These are phyloP conservation scores for Fusarium algeriense DNA, from an alignment of 2,329 filamentous ascomycete species.

Conservation along the genomic window DNA sequence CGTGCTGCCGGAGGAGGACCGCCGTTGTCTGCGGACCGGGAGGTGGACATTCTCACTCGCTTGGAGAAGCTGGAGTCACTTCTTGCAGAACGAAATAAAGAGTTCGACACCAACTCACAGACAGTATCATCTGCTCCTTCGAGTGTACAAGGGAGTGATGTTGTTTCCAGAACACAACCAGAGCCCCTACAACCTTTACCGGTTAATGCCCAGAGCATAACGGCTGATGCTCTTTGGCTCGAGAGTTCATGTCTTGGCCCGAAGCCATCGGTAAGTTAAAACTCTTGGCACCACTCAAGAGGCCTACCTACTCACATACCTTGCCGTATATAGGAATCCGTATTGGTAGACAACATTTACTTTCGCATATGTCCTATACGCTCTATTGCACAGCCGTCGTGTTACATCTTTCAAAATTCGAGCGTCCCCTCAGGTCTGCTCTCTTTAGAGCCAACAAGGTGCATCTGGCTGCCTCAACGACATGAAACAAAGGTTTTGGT, in stretches of 20 bases:
- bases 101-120: constrained; percentile 16
- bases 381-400: constrained; percentile 50
- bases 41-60: constrained; percentile 40
- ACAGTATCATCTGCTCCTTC: constrained; percentile 8
- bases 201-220: constrained; percentile 50
- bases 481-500: constrained; percentile 49
- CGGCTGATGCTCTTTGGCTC: constrained; percentile 52
- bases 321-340: constrained; percentile 43
- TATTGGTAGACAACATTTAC: constrained; percentile 49
- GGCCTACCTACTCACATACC: constrained; percentile 1
- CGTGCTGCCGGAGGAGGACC: background rate
- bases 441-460: constrained; percentile 48
- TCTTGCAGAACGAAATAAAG: constrained; percentile 36
- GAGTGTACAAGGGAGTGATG: constrained; percentile 14
- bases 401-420: constrained; percentile 50
- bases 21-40: constrained; percentile 5
- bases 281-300: background rate
- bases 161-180: background rate
- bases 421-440: constrained; percentile 37
- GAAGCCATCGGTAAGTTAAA: constrained; percentile 47
- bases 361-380: constrained; percentile 52
- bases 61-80: constrained; percentile 47
- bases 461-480: constrained; percentile 52
- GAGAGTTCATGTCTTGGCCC: constrained; percentile 50
- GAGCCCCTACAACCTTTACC: constrained; percentile 40